Conservation (phyloP, 2,329 filamentous ascomycete genomes). For the Pseudocercospora fijiensis region DNA sequence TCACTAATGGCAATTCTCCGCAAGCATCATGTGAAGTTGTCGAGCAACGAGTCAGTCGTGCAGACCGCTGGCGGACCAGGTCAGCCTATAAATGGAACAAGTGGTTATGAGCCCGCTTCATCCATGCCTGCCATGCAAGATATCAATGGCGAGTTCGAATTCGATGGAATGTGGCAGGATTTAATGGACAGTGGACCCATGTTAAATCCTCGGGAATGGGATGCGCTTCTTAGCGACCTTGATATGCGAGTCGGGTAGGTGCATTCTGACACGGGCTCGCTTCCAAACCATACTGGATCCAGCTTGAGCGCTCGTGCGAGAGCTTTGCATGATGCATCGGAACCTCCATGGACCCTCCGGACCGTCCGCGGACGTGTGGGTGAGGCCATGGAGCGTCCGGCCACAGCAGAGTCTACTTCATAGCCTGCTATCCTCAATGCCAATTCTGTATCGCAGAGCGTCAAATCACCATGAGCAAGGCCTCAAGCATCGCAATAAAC, state of each 20-base stretch:
- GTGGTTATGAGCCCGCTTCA: not conserved
- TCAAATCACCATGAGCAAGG: not conserved
- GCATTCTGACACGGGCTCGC: not conserved
- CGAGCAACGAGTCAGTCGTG: constrained; percentile 3
- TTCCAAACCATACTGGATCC: not conserved
- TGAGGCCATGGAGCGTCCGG: not conserved
- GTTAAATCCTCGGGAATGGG: constrained; percentile 24
- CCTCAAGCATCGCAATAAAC: not conserved
- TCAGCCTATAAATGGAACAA: not conserved
- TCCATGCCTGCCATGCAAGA: not conserved
- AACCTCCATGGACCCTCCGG: not conserved
- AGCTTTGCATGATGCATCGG: not conserved
- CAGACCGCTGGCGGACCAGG: not conserved
- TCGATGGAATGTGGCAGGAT: constrained; percentile 32
- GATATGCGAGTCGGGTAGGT: constrained; percentile 16
- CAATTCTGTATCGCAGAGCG: not conserved
- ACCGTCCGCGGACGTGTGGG: not conserved
- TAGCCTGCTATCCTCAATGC: not conserved
- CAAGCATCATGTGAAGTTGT: constrained; percentile 30
- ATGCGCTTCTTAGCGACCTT: constrained; percentile 27
- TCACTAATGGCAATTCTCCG: constrained; percentile 28
- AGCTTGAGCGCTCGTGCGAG: not conserved
- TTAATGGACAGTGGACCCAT: constrained; percentile 26
- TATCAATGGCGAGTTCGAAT: constrained; percentile 14
- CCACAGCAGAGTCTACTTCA: not conserved